Evolutionary conservation across 2,329 filamentous ascomycete genomes (phyloP), one percentile per base, ranked within the genome.

Genomic region (Pseudogymnoascus sp.): DNA sequence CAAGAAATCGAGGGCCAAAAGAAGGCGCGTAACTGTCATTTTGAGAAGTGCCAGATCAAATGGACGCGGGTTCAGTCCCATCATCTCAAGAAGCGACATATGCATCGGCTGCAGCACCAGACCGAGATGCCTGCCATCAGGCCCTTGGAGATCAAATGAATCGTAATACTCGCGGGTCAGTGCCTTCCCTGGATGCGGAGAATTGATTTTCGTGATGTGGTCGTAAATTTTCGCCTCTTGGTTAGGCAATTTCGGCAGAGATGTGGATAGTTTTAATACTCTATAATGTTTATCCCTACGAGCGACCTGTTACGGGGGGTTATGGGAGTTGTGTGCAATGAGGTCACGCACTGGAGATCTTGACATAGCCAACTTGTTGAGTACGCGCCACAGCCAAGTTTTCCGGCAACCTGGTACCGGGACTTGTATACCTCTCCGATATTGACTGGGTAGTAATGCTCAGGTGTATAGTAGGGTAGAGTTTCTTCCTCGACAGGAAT

Each of bases 101-200:
- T 66, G 58, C n/a, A 70, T 60, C 8, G 67, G 66, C 33, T 68
- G 41, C 45, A 67, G 66, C 14, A 68, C 65, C 9, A 69, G 60
- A 60, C 69, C 70, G 22, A 19, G 39, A 61, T 70, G 68, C 7
- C 19, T 16, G 23, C 64, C 67, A n/a, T 63, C 14, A 4, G 60
- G 23, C 3, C 65, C 61, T 7, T 68, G 41, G 28, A 76, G 61
- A 19, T 72, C 41, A 62, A 77, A 77, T 0, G 69, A 62, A 60
- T 76, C 72, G 14, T 73, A 69, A 16, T 75, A 61, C 0, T 64
- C 64, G 36, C 75, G 69, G 5, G 78, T 63, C 7, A 63, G 63
- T 4, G 65, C 63, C 12, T 66, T 68, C n/a, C 74, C 74, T 19
- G 71, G 70, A 60, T 76, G 72, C 7, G n/a, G 45, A 59, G 65